phyloP scores from a whole-genome alignment of 2,329 filamentous ascomycete species.

The Xylaria sp. region DNA sequence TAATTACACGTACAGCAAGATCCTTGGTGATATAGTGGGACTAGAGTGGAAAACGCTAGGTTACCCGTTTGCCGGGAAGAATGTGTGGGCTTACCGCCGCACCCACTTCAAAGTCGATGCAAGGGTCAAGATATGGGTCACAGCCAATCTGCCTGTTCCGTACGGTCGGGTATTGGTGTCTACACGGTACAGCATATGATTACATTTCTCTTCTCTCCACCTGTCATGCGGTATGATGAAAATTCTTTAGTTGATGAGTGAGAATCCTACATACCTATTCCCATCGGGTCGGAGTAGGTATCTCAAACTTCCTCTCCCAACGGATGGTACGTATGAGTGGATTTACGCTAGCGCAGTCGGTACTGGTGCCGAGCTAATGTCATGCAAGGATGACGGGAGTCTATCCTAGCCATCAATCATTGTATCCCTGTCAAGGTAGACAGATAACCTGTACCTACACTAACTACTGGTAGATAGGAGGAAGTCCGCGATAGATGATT shows the following conservation, averaged over 20 bases:
- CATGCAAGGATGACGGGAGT: not conserved
- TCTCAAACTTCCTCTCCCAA: constrained; percentile 11
- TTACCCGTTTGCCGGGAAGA: not conserved
- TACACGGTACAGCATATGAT: not conserved
- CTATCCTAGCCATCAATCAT: not conserved
- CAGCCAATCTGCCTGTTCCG: not conserved
- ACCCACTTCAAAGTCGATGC: not conserved
- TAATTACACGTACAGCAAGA: no score
- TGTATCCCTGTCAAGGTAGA: not conserved
- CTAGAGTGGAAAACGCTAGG: not conserved
- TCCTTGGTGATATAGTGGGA: no score
- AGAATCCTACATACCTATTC: not conserved
- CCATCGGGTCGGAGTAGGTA: constrained; percentile 9
- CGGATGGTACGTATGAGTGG: not conserved
- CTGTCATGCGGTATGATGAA: not conserved
- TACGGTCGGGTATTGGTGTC: not conserved
- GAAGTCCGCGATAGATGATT: not conserved
- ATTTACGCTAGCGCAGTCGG: constrained; percentile 5
- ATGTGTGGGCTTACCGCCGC: not conserved
- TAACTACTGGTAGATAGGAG: no score
- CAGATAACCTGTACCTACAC: not conserved
- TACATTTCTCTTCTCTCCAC: not conserved
- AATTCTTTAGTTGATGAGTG: not conserved
- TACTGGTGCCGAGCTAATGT: constrained; percentile 13
- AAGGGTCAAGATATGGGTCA: constrained; percentile 7